Percentiles rank a stretch among this genome's conserved stretches.
These are phyloP conservation scores for Globisporangium takayamanum DNA, from an alignment of 352 stramenopile species.

Conservation along the genomic window DNA sequence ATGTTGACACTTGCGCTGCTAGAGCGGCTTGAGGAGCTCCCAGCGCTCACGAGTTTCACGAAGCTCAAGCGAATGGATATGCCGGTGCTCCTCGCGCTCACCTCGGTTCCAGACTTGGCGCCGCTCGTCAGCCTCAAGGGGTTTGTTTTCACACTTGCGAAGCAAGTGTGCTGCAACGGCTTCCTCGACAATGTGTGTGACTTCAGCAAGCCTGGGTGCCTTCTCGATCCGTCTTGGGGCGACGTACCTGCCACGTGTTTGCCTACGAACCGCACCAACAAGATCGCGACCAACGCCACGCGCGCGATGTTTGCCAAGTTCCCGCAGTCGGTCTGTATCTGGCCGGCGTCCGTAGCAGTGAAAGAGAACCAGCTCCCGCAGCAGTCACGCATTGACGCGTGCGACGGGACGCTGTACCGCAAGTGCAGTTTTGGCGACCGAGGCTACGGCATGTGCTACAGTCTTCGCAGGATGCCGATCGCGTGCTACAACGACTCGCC, in stretches of 20 bases:
- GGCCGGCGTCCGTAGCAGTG: not conserved
- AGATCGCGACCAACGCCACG: slow-evolving; percentile 2
- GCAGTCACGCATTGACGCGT: slow-evolving; percentile 5
- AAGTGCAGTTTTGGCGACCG: slow-evolving; percentile 11
- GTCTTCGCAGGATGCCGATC: slow-evolving; percentile 22
- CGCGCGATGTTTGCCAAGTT: slow-evolving; percentile 1
- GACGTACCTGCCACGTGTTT: not conserved
- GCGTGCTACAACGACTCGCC: slow-evolving; percentile 16
- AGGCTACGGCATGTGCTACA: slow-evolving; percentile 24
- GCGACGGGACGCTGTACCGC: slow-evolving; percentile 21
- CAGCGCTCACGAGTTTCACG: slow-evolving; percentile 21
- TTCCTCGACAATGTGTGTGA: slow-evolving; percentile 16
- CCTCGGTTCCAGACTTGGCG: too few species aligned
- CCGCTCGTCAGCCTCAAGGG: too few species aligned
- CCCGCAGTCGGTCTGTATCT: not conserved
- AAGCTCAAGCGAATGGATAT: slow-evolving; percentile 24
- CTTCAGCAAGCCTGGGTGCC: slow-evolving; percentile 4
- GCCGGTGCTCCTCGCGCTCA: too few species aligned
- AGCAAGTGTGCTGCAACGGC: slow-evolving; percentile 11
- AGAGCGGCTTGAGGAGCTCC: slow-evolving; percentile 10
- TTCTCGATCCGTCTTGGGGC: not conserved
- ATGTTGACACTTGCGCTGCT: slow-evolving; percentile 10
- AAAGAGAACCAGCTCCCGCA: slow-evolving; percentile 5
- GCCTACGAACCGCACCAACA: slow-evolving; percentile 4
- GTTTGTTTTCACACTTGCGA: not conserved